These are phyloP conservation scores for Pseudotulostoma volvatum DNA, from an alignment of 495 filamentous ascomycete species.

Conservation along the genomic window DNA sequence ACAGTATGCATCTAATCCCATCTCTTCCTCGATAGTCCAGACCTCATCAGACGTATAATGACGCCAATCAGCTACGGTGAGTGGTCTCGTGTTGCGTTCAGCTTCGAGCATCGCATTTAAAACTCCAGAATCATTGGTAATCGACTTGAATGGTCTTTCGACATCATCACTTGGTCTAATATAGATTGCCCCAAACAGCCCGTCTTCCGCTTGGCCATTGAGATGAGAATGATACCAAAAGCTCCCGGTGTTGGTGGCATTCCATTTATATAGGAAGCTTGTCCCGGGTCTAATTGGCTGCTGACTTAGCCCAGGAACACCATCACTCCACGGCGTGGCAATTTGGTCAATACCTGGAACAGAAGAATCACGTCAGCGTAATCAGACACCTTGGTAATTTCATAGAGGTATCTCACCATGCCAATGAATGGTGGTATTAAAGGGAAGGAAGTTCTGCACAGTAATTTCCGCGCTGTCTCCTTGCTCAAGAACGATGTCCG, in stretches of 20 bases:
- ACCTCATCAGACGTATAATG: conserved; percentile 31
- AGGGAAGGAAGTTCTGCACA: conserved; percentile 30
- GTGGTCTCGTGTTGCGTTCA: conserved; percentile 17
- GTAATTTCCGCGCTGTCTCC: conserved; percentile 37
- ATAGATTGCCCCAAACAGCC: neutral
- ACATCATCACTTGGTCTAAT: conserved; percentile 7
- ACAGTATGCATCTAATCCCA: conserved; percentile 23
- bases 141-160: conserved; percentile 22
- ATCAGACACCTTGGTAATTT: neutral
- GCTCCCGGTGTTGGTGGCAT: conserved; percentile 31
- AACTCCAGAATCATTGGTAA: conserved; percentile 17
- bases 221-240: conserved; percentile 19
- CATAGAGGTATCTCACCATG: conserved; percentile 24
- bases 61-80: conserved; percentile 36
- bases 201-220: neutral
- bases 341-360: neutral
- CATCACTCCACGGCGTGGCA: conserved; percentile 21
- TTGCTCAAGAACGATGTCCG: conserved; percentile 36
- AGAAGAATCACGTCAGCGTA: neutral
- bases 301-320: conserved; percentile 24
- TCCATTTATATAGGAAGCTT: conserved; percentile 26
- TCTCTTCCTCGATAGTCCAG: conserved; percentile 19
- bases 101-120: conserved; percentile 26
- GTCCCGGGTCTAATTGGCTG: conserved; percentile 19
- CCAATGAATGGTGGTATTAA: conserved; percentile 32